Evolutionary conservation across 1,284 basidiomycete genomes (phyloP).

Genomic region (Ganoderma leucocontextum): DNA sequence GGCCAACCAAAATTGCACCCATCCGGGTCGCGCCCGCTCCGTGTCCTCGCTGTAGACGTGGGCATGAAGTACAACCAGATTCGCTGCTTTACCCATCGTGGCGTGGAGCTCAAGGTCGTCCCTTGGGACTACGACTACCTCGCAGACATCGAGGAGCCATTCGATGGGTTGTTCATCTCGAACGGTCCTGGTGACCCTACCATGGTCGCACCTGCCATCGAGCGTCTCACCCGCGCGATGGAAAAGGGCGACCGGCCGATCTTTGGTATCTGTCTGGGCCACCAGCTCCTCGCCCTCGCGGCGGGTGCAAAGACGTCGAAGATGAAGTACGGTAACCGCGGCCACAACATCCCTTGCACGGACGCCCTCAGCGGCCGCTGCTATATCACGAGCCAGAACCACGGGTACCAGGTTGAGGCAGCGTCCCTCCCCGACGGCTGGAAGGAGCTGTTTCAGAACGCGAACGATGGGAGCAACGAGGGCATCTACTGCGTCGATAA

Average conservation of each 20-base stretch:
- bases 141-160: conserved; percentile 76
- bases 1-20: conserved; percentile 76
- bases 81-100: conserved; percentile 93
- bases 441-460: conserved; percentile 96
- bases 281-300: conserved; percentile 96
- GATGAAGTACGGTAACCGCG: conserved; percentile 99
- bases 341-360: conserved; percentile 98
- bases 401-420: conserved; percentile 96
- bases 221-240: conserved; percentile 78
- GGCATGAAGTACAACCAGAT: conserved; percentile 99
- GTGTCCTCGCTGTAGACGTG: conserved; percentile 93
- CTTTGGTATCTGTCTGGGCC: conserved; percentile 99
- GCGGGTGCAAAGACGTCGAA: conserved; percentile 95
- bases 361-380: conserved; percentile 94
- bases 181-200: conserved; percentile 99
- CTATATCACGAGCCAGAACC: conserved; percentile 99
- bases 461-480: conserved; percentile 98
- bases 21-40: conserved; percentile 76
- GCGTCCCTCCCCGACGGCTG: conserved; percentile 84
- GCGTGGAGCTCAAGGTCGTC: conserved; percentile 96
- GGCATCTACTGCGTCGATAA: conserved; percentile 93
- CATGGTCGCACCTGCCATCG: conserved; percentile 80
- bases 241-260: conserved; percentile 83
- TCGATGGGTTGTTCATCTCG: conserved; percentile 96
- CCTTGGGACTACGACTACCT: conserved; percentile 98